Conservation (phyloP, 352 stramenopile genomes). For the Pseudoperonospora humuli region DNA sequence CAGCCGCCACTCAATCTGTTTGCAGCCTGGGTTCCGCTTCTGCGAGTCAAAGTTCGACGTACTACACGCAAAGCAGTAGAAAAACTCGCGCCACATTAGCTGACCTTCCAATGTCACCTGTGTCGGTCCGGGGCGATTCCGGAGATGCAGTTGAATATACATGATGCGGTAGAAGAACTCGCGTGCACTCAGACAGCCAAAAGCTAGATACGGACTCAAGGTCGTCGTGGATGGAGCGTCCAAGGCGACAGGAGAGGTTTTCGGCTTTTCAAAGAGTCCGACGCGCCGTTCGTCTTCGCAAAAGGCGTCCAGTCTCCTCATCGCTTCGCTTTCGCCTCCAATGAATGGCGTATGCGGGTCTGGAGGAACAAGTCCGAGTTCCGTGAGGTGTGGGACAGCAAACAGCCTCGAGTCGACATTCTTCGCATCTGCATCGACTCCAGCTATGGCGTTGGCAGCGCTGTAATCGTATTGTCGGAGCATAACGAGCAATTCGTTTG, state of each 20-base stretch:
- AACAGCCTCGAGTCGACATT: slow-evolving; percentile 20
- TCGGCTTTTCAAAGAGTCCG: slow-evolving; percentile 93
- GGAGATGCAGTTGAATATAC: slow-evolving; percentile 87
- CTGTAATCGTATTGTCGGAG: slow-evolving; percentile 14
- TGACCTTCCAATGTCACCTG: slow-evolving; percentile 90
- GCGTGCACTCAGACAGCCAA: slow-evolving; percentile 84
- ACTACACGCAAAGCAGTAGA: slow-evolving; percentile 70
- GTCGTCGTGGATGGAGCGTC: slow-evolving; percentile 87
- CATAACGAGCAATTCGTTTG: slow-evolving; percentile 23
- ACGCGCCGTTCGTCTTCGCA: slow-evolving; percentile 64
- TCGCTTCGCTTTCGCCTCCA: slow-evolving; percentile 42
- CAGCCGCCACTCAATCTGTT: slow-evolving; percentile 64
- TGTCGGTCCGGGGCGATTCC: slow-evolving; percentile 64
- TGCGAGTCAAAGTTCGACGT: slow-evolving; percentile 86
- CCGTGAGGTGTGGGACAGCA: slow-evolving; percentile 29
- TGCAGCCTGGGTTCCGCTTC: slow-evolving; percentile 83
- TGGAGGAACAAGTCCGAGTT: slow-evolving; percentile 30
- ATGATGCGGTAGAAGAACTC: slow-evolving; percentile 76
- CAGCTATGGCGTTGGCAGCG: slow-evolving; percentile 18
- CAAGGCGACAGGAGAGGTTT: slow-evolving; percentile 84
- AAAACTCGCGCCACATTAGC: slow-evolving; percentile 94
- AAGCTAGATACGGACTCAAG: slow-evolving; percentile 88
- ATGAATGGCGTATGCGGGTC: slow-evolving; percentile 38
- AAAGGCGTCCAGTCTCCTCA: slow-evolving; percentile 50
- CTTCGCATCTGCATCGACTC: slow-evolving; percentile 7